Evolutionary conservation across 75 land plant species (phyloP), one percentile per base, ranked within the genome.

Genomic region (Sequoiadendron giganteum): DNA sequence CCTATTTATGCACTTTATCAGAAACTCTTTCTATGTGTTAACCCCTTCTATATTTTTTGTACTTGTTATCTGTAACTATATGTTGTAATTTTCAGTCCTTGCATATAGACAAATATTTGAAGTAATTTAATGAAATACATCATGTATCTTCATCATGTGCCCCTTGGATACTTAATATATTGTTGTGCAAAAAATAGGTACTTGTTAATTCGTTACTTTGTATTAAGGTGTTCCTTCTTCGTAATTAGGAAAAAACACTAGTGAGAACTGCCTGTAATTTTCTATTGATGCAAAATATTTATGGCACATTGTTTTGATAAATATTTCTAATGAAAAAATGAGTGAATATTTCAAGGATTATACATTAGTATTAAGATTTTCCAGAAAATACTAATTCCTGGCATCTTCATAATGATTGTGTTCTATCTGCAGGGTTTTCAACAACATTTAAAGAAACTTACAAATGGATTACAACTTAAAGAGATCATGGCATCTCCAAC

Each of bases 401-500:
- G 39, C 42, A 40, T 21, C 40, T 38, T 36, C 13, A 40, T 38
- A 78, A 38, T 38, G 39, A 40, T 78, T 81, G 15, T 81, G 49
- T 81, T 78, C 42, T 78, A 15, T 40, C 7, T 81, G 83, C 40
- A 81, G 83, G 10, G 21, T 81, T 43, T 81, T 45, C 83, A 81
- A 81, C 83, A 6, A 30, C 8, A 16, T 34, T 52, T 85, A 15
- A 85, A 49, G 61, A 85, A 49, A 36, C 40, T 92, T 72, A 25
- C 87, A 25, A 32, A 30, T 55, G 83, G 85, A 55, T 48, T 94
- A 11, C 90, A 94, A 85, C 36, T 93, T 45, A 88, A 89, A 87
- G 65, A 86, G 85, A 18, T 92, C 39, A 90, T 94, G 84, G 90
- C 95, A 25, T 93, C 95, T 49, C 92, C 95, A 47, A 92, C 95